Percentiles rank a stretch among this genome's conserved stretches.
Evolutionary conservation across 768 basidiomycete genomes (phyloP).

Genomic region (Pulveroboletus sp.): DNA sequence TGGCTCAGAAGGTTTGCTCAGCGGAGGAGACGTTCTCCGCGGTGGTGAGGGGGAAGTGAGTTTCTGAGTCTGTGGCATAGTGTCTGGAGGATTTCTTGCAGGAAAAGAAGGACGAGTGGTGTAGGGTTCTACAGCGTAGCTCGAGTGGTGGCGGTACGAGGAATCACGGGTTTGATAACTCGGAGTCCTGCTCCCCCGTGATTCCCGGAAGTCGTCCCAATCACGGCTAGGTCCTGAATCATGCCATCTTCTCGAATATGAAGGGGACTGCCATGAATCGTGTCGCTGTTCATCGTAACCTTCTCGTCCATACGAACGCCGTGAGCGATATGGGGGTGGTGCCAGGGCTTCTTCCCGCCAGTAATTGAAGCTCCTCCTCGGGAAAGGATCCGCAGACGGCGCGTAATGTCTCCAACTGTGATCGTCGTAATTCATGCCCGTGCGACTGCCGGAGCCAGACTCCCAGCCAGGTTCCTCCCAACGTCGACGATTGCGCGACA

Average conservation of each 20-base stretch:
- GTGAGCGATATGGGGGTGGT: slow-evolving; percentile 2
- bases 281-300: slow-evolving; percentile 10
- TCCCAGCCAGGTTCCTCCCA: slow-evolving; percentile 12
- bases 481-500: slow-evolving; percentile 14
- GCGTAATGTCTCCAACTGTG: slow-evolving; percentile 9
- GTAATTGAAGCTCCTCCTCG: slow-evolving; percentile 18
- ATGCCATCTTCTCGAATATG: slow-evolving; percentile 7
- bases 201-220: slow-evolving; percentile 1
- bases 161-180: slow-evolving; percentile 1
- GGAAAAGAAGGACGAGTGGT: slow-evolving; percentile 6
- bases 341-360: slow-evolving; percentile 17
- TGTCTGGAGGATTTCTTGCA: slow-evolving; percentile 6
- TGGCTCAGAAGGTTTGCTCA: background rate
- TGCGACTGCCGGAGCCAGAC: background rate
- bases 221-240: slow-evolving; percentile 5
- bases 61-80: background rate
- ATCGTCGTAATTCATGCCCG: slow-evolving; percentile 9
- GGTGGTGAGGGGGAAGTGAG: background rate
- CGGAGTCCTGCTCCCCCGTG: slow-evolving; percentile 4
- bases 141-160: slow-evolving; percentile 10
- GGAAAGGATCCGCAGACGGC: slow-evolving; percentile 1
- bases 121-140: slow-evolving; percentile 8
- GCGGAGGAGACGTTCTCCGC: slow-evolving; percentile 4
- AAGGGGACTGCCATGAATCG: slow-evolving; percentile 6
- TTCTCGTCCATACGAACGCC: slow-evolving; percentile 6